phyloP scores from a whole-genome alignment of 1,139 yeast species.

The Blastobotrys malaysiensis region DNA sequence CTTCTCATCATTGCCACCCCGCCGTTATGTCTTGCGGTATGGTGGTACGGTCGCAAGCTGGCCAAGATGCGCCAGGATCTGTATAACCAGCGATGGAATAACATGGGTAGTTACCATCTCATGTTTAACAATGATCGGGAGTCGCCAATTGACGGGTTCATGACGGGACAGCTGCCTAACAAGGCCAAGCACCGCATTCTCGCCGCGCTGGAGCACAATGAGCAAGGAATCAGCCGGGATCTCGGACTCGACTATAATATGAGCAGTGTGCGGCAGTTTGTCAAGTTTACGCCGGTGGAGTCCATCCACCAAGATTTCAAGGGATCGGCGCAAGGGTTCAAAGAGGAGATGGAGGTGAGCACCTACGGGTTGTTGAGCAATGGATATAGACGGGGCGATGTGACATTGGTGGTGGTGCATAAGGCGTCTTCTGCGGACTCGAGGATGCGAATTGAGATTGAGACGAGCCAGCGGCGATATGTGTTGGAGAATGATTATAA shows the following conservation, averaged over 20 bases:
- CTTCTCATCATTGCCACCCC: constrained; percentile 21
- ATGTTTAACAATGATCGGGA: constrained; percentile 17
- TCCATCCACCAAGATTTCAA: constrained; percentile 24
- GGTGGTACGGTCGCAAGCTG: constrained; percentile 20
- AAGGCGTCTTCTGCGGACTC: constrained; percentile 1
- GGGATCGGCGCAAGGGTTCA: constrained; percentile 22
- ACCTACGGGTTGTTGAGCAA: constrained; percentile 14
- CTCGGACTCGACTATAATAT: constrained; percentile 15
- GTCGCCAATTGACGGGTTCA: constrained; percentile 11
- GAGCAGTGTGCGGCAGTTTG: constrained; percentile 8
- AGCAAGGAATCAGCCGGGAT: constrained; percentile 20
- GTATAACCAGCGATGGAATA: constrained; percentile 26
- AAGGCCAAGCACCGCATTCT: constrained; percentile 22
- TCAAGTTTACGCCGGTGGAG: constrained; percentile 21
- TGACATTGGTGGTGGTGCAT: not conserved
- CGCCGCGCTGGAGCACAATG: constrained; percentile 23
- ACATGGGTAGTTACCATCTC: constrained; percentile 25
- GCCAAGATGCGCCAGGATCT: constrained; percentile 17
- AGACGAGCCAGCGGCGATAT: constrained; percentile 2
- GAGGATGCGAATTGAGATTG: constrained; percentile 21
- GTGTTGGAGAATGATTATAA: constrained; percentile 7
- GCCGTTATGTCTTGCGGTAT: constrained; percentile 22
- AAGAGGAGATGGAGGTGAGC: constrained; percentile 22
- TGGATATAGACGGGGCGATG: constrained; percentile 7
- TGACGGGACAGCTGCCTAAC: constrained; percentile 6